These are phyloP conservation scores for Linum usitatissimum DNA, from an alignment of 345 rosid genomes.

Conservation along the genomic window DNA sequence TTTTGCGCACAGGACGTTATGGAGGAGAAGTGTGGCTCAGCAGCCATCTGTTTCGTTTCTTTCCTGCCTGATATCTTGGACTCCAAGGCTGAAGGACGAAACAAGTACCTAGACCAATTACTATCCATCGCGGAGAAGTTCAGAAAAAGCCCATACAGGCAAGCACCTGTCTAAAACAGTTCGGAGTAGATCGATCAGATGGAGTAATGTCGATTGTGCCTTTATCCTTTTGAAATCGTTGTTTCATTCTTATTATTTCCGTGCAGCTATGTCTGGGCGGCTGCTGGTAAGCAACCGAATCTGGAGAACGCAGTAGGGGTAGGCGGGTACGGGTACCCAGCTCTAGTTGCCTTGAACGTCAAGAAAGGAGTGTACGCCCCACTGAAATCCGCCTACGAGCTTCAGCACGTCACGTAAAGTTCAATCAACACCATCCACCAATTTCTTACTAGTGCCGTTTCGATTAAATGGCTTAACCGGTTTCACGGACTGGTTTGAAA, in stretches of 20 bases:
- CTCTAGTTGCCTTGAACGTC: constrained; percentile 82
- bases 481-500: no score
- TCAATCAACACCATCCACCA: background rate
- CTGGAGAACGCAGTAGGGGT: constrained; percentile 73
- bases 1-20: constrained; percentile 46
- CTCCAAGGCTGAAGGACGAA: constrained; percentile 93
- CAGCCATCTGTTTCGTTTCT: constrained; percentile 90
- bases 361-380: constrained; percentile 98
- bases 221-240: no score
- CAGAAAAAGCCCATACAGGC: constrained; percentile 82
- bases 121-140: constrained; percentile 79
- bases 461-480: no score
- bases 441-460: no score
- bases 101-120: constrained; percentile 58
- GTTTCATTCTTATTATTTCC: background rate
- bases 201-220: no score
- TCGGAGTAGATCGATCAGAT: no score
- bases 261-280: constrained; percentile 84
- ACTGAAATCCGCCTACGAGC: constrained; percentile 87
- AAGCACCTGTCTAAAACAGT: constrained; percentile 10
- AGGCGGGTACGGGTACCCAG: constrained; percentile 98
- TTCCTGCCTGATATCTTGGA: constrained; percentile 95
- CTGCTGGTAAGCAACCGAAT: constrained; percentile 87
- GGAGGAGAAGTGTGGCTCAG: constrained; percentile 85
- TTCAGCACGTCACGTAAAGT: constrained; percentile 69